phyloP scores from a whole-genome alignment of 2,329 filamentous ascomycete species.

The Colletotrichum cereale region DNA sequence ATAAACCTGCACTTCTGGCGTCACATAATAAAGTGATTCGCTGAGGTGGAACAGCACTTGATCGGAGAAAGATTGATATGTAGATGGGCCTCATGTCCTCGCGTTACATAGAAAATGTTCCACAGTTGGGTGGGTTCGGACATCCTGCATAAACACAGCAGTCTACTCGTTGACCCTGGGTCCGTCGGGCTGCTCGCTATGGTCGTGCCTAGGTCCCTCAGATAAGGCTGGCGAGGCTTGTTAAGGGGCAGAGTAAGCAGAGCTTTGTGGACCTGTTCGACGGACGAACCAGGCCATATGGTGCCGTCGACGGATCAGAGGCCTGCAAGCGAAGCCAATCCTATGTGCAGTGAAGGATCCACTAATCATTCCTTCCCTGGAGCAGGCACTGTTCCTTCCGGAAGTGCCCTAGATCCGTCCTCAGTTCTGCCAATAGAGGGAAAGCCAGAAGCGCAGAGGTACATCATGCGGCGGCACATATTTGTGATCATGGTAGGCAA shows the following conservation, averaged over 20 bases:
- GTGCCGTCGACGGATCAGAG: background rate
- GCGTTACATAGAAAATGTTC: no score
- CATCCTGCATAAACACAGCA: no score
- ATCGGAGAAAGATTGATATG: no score
- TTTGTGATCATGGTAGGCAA: no score
- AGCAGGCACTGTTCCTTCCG: background rate
- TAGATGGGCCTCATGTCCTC: no score
- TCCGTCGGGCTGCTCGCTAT: background rate
- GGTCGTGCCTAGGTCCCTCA: background rate
- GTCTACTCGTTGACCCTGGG: background rate
- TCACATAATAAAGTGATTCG: no score
- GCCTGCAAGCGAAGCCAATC: background rate
- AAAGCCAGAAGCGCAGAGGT: background rate
- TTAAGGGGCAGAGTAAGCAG: background rate
- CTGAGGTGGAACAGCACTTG: no score
- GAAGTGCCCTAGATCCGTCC: background rate
- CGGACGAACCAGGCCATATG: background rate
- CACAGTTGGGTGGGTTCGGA: no score
- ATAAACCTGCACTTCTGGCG: no score
- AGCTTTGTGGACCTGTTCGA: background rate
- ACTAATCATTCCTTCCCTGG: background rate
- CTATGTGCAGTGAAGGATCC: background rate
- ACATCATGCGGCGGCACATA: background rate
- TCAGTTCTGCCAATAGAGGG: background rate
- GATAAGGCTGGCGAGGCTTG: background rate